Evolutionary conservation across 2,329 filamentous ascomycete genomes (phyloP).

Genomic region (Sarocladiaceae sp.): DNA sequence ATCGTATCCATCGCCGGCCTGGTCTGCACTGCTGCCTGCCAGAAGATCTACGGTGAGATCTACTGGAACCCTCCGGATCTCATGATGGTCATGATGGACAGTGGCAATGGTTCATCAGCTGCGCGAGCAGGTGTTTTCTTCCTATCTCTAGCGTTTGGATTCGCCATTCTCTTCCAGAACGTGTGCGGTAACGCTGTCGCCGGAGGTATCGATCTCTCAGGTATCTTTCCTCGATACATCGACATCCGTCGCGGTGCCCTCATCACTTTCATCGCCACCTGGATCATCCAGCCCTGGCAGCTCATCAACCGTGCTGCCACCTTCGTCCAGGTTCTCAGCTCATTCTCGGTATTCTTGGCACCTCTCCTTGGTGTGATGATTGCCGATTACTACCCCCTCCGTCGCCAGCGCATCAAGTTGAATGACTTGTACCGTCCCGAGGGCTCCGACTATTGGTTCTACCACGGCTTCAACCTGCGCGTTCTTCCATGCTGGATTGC

Average conservation of each 20-base stretch:
- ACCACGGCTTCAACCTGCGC: conserved; percentile 28
- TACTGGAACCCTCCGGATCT: conserved; percentile 22
- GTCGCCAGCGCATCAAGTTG: conserved; percentile 29
- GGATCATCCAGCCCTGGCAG: conserved; percentile 25
- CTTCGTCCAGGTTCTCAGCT: conserved; percentile 22
- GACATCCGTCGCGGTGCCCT: conserved; percentile 23
- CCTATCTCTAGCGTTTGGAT: conserved; percentile 20
- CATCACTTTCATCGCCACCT: conserved; percentile 18
- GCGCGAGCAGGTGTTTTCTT: conserved; percentile 25
- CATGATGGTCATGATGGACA: conserved; percentile 23
- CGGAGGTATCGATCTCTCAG: conserved; percentile 25
- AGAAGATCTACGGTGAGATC: conserved; percentile 21
- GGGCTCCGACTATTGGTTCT: conserved; percentile 30
- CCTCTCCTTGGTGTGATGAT: conserved; percentile 26
- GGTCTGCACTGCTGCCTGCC: conserved; percentile 22
- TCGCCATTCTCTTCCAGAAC: conserved; percentile 25
- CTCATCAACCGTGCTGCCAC: conserved; percentile 23
- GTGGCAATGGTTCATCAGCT: conserved; percentile 15
- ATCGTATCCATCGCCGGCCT: conserved; percentile 18
- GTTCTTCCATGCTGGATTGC: conserved; percentile 25
- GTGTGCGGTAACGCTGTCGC: conserved; percentile 24
- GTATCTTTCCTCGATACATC: conserved; percentile 22
- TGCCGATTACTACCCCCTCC: conserved; percentile 24
- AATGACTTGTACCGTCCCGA: conserved; percentile 30
- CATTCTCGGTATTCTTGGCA: conserved; percentile 24